Conservation (phyloP, 306 rosid genomes). For the Trifolium subterraneum region DNA sequence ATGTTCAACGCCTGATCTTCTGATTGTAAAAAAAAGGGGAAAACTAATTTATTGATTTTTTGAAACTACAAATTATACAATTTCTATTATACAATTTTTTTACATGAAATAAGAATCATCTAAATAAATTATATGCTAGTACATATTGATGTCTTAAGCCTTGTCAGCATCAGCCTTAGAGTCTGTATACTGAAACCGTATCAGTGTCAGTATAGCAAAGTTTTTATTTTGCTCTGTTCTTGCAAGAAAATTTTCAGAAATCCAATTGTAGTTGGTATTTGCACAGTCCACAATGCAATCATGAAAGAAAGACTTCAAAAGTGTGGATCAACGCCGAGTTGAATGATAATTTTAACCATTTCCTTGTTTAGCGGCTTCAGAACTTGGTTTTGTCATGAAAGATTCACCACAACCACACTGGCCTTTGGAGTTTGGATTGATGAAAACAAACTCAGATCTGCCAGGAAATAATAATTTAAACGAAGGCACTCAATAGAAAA, state of each 20-base stretch:
- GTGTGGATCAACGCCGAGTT: conserved; percentile 21
- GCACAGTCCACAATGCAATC: conserved; percentile 20
- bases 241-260: conserved; percentile 34
- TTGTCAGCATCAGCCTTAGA: conserved; percentile 42
- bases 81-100: conserved; percentile 30
- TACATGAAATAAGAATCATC: conserved; percentile 37
- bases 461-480: background rate
- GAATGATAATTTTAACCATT: conserved; percentile 39
- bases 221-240: conserved; percentile 31
- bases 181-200: conserved; percentile 29
- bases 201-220: conserved; percentile 19
- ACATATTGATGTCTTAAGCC: conserved; percentile 36
- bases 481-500: conserved; percentile 14
- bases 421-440: conserved; percentile 96
- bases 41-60: conserved; percentile 29
- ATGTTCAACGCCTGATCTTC: background rate
- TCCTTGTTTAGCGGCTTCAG: conserved; percentile 57
- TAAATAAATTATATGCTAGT: conserved; percentile 34
- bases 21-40: background rate
- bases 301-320: conserved; percentile 29
- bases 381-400: conserved; percentile 70
- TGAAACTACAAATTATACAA: conserved; percentile 38
- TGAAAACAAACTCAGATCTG: conserved; percentile 91
- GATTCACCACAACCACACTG: conserved; percentile 98
- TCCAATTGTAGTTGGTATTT: conserved; percentile 21